Conservation (phyloP, 2,329 filamentous ascomycete species). For the Talaromyces albobiverticillius region DNA sequence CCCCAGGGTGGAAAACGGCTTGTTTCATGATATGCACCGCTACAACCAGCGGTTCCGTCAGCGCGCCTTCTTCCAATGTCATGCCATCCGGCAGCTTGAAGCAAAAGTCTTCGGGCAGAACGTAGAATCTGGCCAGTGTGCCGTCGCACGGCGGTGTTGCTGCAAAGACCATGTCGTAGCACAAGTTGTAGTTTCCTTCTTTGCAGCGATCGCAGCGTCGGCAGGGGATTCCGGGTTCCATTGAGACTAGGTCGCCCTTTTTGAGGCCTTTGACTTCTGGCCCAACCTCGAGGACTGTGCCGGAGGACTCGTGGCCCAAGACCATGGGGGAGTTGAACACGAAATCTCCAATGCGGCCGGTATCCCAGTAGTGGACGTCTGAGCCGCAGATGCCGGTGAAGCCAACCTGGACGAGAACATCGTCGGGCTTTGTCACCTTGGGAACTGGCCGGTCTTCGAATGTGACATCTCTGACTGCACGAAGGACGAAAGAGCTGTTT, state of each 20-base stretch:
- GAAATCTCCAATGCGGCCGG: constrained; percentile 45
- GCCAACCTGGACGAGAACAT: constrained; percentile 45
- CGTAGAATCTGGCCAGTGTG: constrained; percentile 51
- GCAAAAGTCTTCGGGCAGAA: constrained; percentile 46
- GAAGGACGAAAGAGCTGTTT: constrained; percentile 51
- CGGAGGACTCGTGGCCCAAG: constrained; percentile 45
- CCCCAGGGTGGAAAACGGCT: constrained; percentile 38
- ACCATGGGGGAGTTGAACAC: constrained; percentile 34
- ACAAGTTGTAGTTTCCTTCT: constrained; percentile 39
- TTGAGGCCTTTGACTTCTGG: constrained; percentile 38
- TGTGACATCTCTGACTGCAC: constrained; percentile 42
- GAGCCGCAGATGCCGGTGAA: constrained; percentile 49
- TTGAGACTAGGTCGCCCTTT: constrained; percentile 46
- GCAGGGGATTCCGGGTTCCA: constrained; percentile 50
- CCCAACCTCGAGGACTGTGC: constrained; percentile 36
- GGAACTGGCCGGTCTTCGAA: constrained; percentile 47
- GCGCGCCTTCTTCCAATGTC: constrained; percentile 50
- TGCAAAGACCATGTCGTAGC: constrained; percentile 47
- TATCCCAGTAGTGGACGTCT: constrained; percentile 39
- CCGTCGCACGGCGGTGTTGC: constrained; percentile 51
- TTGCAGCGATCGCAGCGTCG: constrained; percentile 44
- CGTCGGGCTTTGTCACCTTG: constrained; percentile 28
- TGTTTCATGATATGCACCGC: constrained; percentile 48
- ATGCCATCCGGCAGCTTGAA: constrained; percentile 47
- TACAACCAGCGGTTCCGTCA: constrained; percentile 54